Evolutionary conservation across 768 basidiomycete species (phyloP).

Genomic region (Paxillus involutus): DNA sequence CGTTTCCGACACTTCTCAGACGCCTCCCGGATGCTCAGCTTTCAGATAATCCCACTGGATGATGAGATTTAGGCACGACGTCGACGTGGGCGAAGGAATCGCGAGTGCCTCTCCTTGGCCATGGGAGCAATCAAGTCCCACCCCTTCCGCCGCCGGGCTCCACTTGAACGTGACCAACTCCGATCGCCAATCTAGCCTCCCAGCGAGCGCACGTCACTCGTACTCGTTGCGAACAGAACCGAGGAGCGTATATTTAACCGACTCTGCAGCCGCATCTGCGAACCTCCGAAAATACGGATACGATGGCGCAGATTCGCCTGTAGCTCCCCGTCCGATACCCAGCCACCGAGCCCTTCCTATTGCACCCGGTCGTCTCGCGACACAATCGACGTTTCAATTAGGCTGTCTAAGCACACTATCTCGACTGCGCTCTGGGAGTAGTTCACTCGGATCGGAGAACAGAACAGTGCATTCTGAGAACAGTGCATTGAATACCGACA

Average conservation of each 20-base stretch:
- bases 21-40: too few relatives aligned
- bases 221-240: constrained; percentile 8
- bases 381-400: constrained; percentile 3
- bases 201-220: neutral
- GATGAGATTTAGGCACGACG: neutral
- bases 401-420: constrained; percentile 1
- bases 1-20: too few relatives aligned
- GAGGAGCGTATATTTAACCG: constrained; percentile 25
- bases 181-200: neutral
- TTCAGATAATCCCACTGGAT: too few relatives aligned
- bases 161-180: constrained; percentile 3
- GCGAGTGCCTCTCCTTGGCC: constrained; percentile 8
- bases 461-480: neutral
- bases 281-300: constrained; percentile 27
- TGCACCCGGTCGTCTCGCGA: constrained; percentile 2
- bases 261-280: constrained; percentile 19
- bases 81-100: constrained; percentile 11
- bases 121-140: neutral
- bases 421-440: constrained; percentile 1
- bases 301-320: constrained; percentile 1
- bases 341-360: constrained; percentile 1
- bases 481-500: constrained; percentile 2
- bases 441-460: neutral
- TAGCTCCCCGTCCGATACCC: neutral
- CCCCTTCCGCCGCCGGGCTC: neutral